Evolutionary conservation across 148 eudicot genomes (phyloP).

Genomic region (Rhododendron henanense): DNA sequence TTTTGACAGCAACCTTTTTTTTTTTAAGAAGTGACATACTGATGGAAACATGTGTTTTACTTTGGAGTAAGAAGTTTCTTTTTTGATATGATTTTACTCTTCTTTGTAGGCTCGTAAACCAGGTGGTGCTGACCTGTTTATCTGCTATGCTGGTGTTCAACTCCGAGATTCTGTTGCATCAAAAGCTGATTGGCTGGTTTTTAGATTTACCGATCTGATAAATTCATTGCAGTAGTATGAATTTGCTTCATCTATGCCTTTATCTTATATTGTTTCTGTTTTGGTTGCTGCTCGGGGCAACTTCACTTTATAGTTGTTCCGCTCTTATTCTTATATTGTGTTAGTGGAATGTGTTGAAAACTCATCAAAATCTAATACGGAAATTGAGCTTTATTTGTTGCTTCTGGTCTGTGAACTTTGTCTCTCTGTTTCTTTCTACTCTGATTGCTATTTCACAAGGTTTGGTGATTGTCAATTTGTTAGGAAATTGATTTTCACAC

Average conservation of each 20-base stretch:
- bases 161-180: constrained; percentile 76
- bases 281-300: background rate
- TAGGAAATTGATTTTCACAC: too few species aligned
- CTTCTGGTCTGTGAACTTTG: background rate
- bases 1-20: background rate
- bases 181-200: constrained; percentile 92
- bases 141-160: constrained; percentile 91
- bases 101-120: constrained; percentile 76
- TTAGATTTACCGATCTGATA: constrained; percentile 64
- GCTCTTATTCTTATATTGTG: background rate
- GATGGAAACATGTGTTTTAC: background rate
- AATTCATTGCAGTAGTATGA: constrained; percentile 50
- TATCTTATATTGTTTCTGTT: background rate
- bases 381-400: background rate
- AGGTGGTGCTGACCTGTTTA: constrained; percentile 86
- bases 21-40: background rate
- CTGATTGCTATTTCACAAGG: background rate
- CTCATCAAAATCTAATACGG: background rate
- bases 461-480: background rate
- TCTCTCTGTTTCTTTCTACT: background rate
- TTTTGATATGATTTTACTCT: background rate
- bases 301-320: background rate
- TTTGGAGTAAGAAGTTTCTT: background rate
- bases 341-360: background rate
- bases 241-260: background rate